A percentile compares a stretch with the other conserved stretches of the same genome.
Evolutionary conservation across 2,329 filamentous ascomycete species (phyloP).

Genomic region (Aschersonia sp.): DNA sequence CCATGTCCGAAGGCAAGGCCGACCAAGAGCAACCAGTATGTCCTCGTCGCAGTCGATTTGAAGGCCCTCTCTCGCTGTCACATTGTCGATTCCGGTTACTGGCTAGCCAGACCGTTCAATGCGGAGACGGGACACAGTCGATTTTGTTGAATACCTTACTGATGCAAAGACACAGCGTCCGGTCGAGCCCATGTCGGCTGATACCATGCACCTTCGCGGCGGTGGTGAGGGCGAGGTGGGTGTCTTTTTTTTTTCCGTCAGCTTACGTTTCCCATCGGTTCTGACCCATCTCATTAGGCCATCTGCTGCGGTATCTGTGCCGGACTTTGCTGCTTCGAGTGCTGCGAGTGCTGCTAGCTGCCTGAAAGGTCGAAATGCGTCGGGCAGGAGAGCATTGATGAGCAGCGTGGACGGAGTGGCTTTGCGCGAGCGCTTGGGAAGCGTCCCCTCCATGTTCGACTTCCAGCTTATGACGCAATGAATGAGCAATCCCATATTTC

Average conservation of each 20-base stretch:
- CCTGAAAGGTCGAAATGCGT: background rate
- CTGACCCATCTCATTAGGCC: conserved; percentile 12
- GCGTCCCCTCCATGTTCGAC: too few species aligned
- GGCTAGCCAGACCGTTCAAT: conserved; percentile 1
- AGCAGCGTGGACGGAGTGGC: too few species aligned
- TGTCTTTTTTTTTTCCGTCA: background rate
- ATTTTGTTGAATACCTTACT: background rate
- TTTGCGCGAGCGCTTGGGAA: too few species aligned
- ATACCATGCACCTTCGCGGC: conserved; percentile 16
- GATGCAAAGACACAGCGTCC: conserved; percentile 13
- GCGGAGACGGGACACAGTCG: background rate
- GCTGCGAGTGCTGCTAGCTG: conserved; percentile 21
- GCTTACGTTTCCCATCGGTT: background rate
- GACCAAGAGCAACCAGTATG: conserved; percentile 21
- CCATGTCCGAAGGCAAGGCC: conserved; percentile 10
- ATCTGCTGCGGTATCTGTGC: conserved; percentile 25
- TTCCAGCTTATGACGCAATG: too few species aligned
- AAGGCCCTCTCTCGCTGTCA: too few species aligned
- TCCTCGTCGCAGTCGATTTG: background rate
- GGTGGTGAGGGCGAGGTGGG: conserved; percentile 22
- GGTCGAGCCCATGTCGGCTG: conserved; percentile 19
- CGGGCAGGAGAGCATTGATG: too few species aligned
- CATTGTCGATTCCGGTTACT: background rate
- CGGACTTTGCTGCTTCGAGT: conserved; percentile 25
- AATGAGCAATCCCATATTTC: too few species aligned